Evolutionary conservation across 192 early-diverging fungal genomes (phyloP).

Genomic region (Bifiguratus adelaidae): DNA sequence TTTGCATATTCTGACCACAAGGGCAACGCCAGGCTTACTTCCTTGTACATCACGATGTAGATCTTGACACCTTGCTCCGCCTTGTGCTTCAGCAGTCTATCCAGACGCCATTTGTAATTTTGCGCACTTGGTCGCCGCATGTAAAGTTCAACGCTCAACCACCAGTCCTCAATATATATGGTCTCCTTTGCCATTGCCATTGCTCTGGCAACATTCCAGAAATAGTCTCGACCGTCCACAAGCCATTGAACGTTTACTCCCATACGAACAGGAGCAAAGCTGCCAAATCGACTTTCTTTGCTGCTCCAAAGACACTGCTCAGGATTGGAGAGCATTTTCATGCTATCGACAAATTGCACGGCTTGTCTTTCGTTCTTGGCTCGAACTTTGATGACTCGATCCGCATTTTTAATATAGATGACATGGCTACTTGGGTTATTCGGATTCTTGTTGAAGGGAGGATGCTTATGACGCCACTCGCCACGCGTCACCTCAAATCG

Average conservation of each 20-base stretch:
- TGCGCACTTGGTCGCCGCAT: constrained; percentile 53
- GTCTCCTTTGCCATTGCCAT: constrained; percentile 56
- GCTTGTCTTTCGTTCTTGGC: constrained; percentile 51
- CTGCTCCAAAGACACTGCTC: constrained; percentile 39
- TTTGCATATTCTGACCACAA: constrained; percentile 63
- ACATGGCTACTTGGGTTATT: not conserved
- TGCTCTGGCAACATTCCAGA: constrained; percentile 57
- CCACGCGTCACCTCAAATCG: constrained; percentile 20
- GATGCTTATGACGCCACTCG: constrained; percentile 11
- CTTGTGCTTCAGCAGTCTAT: constrained; percentile 63
- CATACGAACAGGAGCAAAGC: constrained; percentile 64
- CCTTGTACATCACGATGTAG: constrained; percentile 77
- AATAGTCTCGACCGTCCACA: constrained; percentile 69
- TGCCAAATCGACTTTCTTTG: constrained; percentile 43
- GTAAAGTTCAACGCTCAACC: constrained; percentile 54
- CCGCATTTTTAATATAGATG: constrained; percentile 41
- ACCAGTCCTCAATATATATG: constrained; percentile 73
- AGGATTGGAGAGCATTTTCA: constrained; percentile 32
- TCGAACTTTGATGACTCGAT: constrained; percentile 50
- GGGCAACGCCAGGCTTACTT: constrained; percentile 63
- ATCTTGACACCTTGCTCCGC: constrained; percentile 76
- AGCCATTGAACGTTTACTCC: constrained; percentile 51
- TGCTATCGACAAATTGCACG: constrained; percentile 47
- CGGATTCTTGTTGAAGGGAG: constrained; percentile 2
- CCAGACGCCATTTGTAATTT: constrained; percentile 57